A percentile compares a stretch with the other conserved stretches of the same genome.
These are phyloP conservation scores for Papilionanthe hybrid DNA, from an alignment of 116 monocot species.

Conservation along the genomic window DNA sequence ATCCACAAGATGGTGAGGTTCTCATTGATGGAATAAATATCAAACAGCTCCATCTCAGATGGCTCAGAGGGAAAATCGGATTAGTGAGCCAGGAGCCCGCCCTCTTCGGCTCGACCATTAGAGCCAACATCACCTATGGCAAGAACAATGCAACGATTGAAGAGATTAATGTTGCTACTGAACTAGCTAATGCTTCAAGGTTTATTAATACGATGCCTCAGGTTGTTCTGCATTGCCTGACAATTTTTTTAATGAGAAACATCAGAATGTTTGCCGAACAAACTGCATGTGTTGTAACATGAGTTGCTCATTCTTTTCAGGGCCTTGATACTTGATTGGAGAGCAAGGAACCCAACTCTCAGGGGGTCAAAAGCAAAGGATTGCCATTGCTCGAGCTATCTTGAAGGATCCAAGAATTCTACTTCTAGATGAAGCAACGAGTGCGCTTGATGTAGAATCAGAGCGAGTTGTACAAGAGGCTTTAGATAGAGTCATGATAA, in stretches of 20 bases:
- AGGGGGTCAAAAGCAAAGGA: constrained; percentile 19
- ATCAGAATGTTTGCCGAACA: not conserved
- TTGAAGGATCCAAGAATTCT: constrained; percentile 8
- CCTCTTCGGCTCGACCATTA: constrained; percentile 13
- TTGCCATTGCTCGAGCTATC: constrained; percentile 11
- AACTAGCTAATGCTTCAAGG: constrained; percentile 18
- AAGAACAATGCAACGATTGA: constrained; percentile 14
- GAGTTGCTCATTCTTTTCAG: not conserved
- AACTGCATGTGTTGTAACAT: not conserved
- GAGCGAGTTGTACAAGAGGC: constrained; percentile 15
- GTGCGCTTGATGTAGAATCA: constrained; percentile 12
- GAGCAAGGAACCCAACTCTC: constrained; percentile 14
- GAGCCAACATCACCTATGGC: constrained; percentile 16
- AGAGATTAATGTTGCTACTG: constrained; percentile 15
- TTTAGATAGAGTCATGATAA: constrained; percentile 7
- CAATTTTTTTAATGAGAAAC: not conserved
- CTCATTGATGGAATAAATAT: constrained; percentile 18
- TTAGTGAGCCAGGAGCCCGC: constrained; percentile 18
- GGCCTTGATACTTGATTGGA: constrained; percentile 13
- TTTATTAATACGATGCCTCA: constrained; percentile 15
- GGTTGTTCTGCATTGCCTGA: constrained; percentile 1
- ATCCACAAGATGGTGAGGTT: constrained; percentile 18
- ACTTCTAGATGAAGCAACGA: constrained; percentile 8
- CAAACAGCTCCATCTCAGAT: constrained; percentile 13
- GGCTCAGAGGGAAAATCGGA: constrained; percentile 22